Percentiles rank a stretch among this genome's conserved stretches.
Evolutionary conservation across 2,329 filamentous ascomycete genomes (phyloP).

Genomic region (Penicillium janthinellum): DNA sequence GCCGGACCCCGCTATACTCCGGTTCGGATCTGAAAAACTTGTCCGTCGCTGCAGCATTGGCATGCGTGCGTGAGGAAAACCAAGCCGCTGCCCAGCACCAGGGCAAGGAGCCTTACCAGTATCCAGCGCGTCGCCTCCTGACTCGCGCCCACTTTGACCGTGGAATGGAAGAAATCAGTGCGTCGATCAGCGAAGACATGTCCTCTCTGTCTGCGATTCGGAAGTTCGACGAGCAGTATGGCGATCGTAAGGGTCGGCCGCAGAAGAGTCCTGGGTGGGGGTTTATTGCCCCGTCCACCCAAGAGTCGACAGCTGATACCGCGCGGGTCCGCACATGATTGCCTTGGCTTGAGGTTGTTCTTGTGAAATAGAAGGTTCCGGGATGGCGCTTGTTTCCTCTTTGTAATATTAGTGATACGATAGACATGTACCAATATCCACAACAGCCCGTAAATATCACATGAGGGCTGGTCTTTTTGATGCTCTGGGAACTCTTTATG

Average conservation of each 20-base stretch:
- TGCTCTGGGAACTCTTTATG: background rate
- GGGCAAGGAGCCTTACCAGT: constrained; percentile 54
- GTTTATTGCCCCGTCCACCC: constrained; percentile 45
- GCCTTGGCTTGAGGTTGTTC: background rate
- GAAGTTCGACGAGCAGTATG: constrained; percentile 95
- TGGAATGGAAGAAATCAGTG: constrained; percentile 84
- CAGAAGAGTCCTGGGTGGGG: constrained; percentile 59
- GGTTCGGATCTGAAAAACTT: constrained; percentile 57
- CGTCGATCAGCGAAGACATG: constrained; percentile 95
- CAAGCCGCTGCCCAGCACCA: constrained; percentile 41
- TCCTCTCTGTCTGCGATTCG: constrained; percentile 78
- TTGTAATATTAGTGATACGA: constrained; percentile 37
- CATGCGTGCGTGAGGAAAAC: constrained; percentile 52
- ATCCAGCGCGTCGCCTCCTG: constrained; percentile 70
- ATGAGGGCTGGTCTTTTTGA: background rate
- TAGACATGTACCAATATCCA: constrained; percentile 37
- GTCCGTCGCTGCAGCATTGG: constrained; percentile 52
- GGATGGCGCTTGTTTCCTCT: background rate
- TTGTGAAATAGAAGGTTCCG: background rate
- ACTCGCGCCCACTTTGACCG: constrained; percentile 74
- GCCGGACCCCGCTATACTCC: constrained; percentile 52
- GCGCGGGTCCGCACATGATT: constrained; percentile 45
- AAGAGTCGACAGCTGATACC: constrained; percentile 38
- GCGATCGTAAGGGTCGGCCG: constrained; percentile 71
- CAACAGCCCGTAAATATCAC: constrained; percentile 19